Evolutionary conservation across 768 basidiomycete genomes (phyloP).

Genomic region (Suillus cothurnatus): DNA sequence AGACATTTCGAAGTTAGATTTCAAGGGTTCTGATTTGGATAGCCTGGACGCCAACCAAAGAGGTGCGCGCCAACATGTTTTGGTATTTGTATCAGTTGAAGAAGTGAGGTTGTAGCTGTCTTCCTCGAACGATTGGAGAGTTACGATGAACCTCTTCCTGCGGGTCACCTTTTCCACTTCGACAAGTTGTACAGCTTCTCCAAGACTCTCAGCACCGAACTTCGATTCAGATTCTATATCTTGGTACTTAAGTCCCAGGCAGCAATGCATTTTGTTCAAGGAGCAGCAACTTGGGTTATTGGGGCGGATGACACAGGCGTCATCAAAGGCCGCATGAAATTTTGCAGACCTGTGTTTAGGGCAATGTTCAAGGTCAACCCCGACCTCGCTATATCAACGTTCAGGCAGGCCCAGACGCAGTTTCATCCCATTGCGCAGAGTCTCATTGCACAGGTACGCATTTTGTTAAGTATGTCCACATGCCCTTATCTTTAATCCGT

Average conservation of each 20-base stretch:
- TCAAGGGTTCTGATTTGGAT: constrained; percentile 47
- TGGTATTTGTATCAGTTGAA: neutral
- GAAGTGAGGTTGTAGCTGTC: constrained; percentile 39
- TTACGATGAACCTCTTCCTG: constrained; percentile 42
- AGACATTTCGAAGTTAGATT: constrained; percentile 39
- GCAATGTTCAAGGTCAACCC: constrained; percentile 40
- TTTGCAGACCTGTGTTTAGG: constrained; percentile 51
- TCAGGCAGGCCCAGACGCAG: constrained; percentile 29
- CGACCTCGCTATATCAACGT: constrained; percentile 38
- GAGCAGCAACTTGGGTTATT: constrained; percentile 48
- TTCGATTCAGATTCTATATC: constrained; percentile 53
- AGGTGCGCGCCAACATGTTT: constrained; percentile 30
- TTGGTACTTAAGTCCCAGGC: constrained; percentile 43
- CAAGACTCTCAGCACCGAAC: constrained; percentile 49
- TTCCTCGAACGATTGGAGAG: constrained; percentile 57
- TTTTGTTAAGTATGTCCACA: neutral
- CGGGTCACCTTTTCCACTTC: constrained; percentile 42
- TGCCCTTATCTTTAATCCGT: neutral
- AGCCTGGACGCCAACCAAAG: constrained; percentile 55
- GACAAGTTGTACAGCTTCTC: constrained; percentile 47
- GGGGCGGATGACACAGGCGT: constrained; percentile 42
- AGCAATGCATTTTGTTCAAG: constrained; percentile 34
- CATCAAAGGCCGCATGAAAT: constrained; percentile 58
- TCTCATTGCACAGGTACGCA: constrained; percentile 50
- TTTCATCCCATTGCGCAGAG: constrained; percentile 57